A percentile compares a stretch with the other conserved stretches of the same genome.
These are phyloP conservation scores for Crepidotus variabilis DNA, from an alignment of 768 basidiomycete species.

Conservation along the genomic window DNA sequence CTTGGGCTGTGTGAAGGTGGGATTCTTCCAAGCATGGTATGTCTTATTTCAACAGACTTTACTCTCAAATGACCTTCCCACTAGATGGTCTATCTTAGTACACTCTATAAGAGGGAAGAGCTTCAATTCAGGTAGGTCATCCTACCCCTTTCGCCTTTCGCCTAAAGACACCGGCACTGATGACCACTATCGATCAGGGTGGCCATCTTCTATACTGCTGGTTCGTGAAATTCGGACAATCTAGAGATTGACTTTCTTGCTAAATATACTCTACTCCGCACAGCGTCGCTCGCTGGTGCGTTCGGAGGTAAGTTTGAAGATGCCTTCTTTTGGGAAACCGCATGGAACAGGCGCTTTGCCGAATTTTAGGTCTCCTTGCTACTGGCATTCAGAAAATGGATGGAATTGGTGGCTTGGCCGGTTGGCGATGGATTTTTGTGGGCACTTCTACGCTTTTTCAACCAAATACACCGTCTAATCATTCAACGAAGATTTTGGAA, in stretches of 20 bases:
- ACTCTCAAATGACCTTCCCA: not conserved
- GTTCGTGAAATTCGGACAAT: conserved; percentile 21
- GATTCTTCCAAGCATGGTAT: conserved; percentile 58
- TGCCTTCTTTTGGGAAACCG: not conserved
- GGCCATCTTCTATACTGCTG: conserved; percentile 60
- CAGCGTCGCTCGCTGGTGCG: conserved; percentile 59
- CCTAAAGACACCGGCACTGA: not conserved
- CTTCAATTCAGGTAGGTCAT: conserved; percentile 47
- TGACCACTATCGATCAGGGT: conserved; percentile 24
- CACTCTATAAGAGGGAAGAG: conserved; percentile 58
- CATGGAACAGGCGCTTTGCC: not conserved
- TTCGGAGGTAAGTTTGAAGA: conserved; percentile 46
- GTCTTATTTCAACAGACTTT: conserved; percentile 4
- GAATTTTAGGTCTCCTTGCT: conserved; percentile 49
- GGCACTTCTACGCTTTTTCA: conserved; percentile 12
- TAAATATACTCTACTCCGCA: not conserved
- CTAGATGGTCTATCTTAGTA: conserved; percentile 57
- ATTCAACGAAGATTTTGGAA: conserved; percentile 47
- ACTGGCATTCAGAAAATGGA: conserved; percentile 61
- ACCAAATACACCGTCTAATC: not conserved
- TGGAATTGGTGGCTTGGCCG: conserved; percentile 46
- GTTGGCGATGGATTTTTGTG: conserved; percentile 71
- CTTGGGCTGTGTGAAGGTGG: conserved; percentile 67
- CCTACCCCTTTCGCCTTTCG: not conserved
- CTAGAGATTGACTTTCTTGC: not conserved